These are phyloP conservation scores for Phoma herbarum DNA, from an alignment of 2,329 filamentous ascomycete species.

Conservation along the genomic window DNA sequence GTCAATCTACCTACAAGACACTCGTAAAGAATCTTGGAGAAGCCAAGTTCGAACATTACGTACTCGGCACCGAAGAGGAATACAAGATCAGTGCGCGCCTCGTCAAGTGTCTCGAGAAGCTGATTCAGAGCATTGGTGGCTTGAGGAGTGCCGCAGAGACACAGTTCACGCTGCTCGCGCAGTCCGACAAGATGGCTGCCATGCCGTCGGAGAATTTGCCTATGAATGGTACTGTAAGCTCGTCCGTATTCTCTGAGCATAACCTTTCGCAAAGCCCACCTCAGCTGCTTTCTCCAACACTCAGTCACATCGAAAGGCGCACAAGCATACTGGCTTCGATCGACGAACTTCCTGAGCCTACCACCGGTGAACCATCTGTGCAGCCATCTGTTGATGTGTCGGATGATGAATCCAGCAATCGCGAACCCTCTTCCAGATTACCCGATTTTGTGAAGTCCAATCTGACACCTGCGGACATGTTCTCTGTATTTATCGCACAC, in stretches of 20 bases:
- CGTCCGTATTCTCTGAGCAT: constrained; percentile 37
- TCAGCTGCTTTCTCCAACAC: constrained; percentile 38
- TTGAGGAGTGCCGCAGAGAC: constrained; percentile 87
- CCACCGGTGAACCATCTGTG: constrained; percentile 40
- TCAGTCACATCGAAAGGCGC: constrained; percentile 44
- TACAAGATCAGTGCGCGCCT: constrained; percentile 82
- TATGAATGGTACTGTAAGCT: constrained; percentile 33
- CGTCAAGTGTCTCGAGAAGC: constrained; percentile 82
- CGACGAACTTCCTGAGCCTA: constrained; percentile 51
- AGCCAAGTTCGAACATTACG: constrained; percentile 87
- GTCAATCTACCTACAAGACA: constrained; percentile 71
- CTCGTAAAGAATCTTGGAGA: constrained; percentile 83
- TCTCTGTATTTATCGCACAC: constrained; percentile 86
- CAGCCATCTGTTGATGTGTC: constrained; percentile 37
- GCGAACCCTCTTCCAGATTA: constrained; percentile 28
- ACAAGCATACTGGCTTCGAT: constrained; percentile 54
- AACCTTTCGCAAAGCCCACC: constrained; percentile 36
- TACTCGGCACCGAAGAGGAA: constrained; percentile 79
- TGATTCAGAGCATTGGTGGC: constrained; percentile 89
- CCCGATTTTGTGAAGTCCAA: constrained; percentile 41
- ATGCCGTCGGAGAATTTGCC: constrained; percentile 24
- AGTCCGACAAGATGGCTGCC: constrained; percentile 54
- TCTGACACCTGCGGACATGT: constrained; percentile 79
- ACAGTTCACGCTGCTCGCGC: constrained; percentile 84
- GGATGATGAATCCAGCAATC: constrained; percentile 39